A percentile compares a stretch with the other conserved stretches of the same genome.
Evolutionary conservation across 2,329 filamentous ascomycete species (phyloP).

Genomic region (Gnomoniopsis sp.): DNA sequence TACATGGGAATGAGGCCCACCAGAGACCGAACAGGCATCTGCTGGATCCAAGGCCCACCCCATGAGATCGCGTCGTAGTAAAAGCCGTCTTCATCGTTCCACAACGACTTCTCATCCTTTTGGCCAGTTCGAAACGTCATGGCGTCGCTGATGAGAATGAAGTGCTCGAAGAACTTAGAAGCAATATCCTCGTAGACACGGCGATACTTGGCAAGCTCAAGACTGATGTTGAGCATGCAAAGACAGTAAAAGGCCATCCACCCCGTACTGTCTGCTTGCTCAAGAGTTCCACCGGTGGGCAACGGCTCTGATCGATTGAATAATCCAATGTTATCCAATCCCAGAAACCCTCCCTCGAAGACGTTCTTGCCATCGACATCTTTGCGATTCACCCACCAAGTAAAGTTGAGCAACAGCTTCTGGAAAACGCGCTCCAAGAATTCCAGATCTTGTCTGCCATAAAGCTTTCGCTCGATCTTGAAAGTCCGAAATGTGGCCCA

Average conservation of each 20-base stretch:
- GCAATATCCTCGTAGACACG: conserved; percentile 96
- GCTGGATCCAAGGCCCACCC: conserved; percentile 89
- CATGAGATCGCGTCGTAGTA: conserved; percentile 98
- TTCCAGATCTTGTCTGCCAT: conserved; percentile 89
- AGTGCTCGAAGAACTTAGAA: conserved; percentile 98
- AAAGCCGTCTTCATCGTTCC: conserved; percentile 96
- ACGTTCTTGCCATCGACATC: conserved; percentile 94
- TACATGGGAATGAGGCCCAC: conserved; percentile 93
- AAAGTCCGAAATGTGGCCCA: conserved; percentile 95
- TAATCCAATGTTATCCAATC: conserved; percentile 92
- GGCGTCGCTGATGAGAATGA: conserved; percentile 95
- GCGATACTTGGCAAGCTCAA: conserved; percentile 92
- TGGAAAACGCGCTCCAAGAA: conserved; percentile 97
- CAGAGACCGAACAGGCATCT: conserved; percentile 85
- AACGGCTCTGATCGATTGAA: conserved; percentile 96
- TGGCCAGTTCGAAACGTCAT: conserved; percentile 78
- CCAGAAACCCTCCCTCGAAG: conserved; percentile 93
- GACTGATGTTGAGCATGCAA: conserved; percentile 93
- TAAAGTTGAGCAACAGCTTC: conserved; percentile 93
- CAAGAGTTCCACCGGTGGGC: conserved; percentile 86
- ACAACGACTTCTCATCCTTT: conserved; percentile 77
- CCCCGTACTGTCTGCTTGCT: conserved; percentile 95
- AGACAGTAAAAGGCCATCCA: conserved; percentile 99
- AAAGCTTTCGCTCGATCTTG: conserved; percentile 98
- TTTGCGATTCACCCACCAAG: conserved; percentile 99